Percentiles rank a stretch among this genome's conserved stretches.
Conservation (phyloP, 306 rosid species). For the Castanopsis chinensis region DNA sequence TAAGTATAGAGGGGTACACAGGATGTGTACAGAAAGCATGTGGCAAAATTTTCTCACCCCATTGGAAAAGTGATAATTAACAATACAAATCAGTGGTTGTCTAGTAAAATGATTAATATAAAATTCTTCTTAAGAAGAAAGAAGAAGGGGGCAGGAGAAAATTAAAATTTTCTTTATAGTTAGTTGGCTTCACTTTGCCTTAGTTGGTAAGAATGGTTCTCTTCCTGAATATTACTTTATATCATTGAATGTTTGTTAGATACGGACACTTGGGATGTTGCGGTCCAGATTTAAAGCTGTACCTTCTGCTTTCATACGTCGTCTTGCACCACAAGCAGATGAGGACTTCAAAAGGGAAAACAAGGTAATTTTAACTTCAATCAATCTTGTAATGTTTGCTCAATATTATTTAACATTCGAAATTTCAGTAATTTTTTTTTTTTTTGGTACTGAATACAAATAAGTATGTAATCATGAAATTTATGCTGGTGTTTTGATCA, state of each 20-base stretch:
- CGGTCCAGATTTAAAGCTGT: slow-evolving; percentile 78
- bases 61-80: too few relatives aligned
- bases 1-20: too few relatives aligned
- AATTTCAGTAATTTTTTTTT: not conserved
- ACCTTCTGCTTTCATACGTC: slow-evolving; percentile 65
- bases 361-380: slow-evolving; percentile 26
- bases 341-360: slow-evolving; percentile 23
- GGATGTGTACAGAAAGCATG: too few relatives aligned
- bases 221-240: slow-evolving; percentile 19
- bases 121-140: too few relatives aligned
- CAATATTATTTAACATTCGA: too few relatives aligned
- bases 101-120: too few relatives aligned
- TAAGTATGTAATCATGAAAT: not conserved
- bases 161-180: too few relatives aligned
- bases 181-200: not conserved
- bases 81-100: too few relatives aligned
- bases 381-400: too few relatives aligned
- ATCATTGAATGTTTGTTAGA: slow-evolving; percentile 50
- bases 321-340: slow-evolving; percentile 56
- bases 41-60: too few relatives aligned
- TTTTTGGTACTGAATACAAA: not conserved
- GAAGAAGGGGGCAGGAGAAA: too few relatives aligned
- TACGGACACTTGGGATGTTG: slow-evolving; percentile 97
- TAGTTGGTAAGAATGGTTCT: slow-evolving; percentile 9
- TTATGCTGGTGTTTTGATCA: too few relatives aligned